These are phyloP conservation scores for Trichomonas gallinae DNA, from an alignment of 208 protist species.

Conservation along the genomic window DNA sequence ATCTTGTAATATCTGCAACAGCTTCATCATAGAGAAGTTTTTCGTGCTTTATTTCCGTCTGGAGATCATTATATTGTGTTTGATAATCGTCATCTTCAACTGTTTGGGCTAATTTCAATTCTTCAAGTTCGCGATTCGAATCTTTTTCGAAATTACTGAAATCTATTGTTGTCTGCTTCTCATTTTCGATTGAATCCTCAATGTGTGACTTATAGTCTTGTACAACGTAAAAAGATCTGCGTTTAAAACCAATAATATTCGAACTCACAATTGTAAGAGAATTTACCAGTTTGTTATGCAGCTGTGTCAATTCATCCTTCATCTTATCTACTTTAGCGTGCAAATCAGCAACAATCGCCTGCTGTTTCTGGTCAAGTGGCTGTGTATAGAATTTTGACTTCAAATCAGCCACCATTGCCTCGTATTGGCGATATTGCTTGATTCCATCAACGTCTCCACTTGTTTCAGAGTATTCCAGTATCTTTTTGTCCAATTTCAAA, in stretches of 20 bases:
- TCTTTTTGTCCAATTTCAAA: neutral
- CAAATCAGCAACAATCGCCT: neutral
- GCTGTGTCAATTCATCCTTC: neutral
- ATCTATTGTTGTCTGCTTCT: neutral
- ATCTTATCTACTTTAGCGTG: neutral
- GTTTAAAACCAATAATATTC: neutral
- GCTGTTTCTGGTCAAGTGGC: neutral
- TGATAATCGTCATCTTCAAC: neutral
- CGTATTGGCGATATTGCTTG: neutral
- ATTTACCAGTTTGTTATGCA: neutral
- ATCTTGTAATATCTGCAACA: neutral
- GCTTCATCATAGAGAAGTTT: neutral
- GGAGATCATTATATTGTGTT: neutral
- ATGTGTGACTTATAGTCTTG: neutral
- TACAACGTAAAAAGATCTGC: neutral
- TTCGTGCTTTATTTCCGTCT: neutral
- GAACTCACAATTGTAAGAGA: neutral
- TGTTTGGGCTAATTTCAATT: neutral
- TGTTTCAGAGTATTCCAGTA: neutral
- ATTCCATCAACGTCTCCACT: neutral
- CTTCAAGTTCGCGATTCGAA: neutral
- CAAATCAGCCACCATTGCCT: neutral
- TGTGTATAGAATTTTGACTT: neutral
- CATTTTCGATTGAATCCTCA: neutral
- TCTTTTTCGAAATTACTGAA: neutral